These are phyloP conservation scores for Talaromyces proteolyticus DNA, from an alignment of 495 filamentous ascomycete species.

Conservation along the genomic window DNA sequence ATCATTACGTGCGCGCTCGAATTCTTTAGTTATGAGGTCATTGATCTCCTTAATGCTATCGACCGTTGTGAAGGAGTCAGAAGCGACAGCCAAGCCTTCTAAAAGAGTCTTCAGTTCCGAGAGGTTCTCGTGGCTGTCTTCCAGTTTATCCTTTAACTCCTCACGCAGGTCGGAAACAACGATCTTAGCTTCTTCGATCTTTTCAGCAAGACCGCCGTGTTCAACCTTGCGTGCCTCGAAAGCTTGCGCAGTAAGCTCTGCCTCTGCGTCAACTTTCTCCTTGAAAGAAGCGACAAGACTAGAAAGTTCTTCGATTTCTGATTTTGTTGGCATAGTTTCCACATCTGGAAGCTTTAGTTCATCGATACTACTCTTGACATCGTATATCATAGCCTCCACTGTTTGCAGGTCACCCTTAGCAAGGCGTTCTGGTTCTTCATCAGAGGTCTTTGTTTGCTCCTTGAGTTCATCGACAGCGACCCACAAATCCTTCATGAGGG, in stretches of 20 bases:
- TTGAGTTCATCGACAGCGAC: conserved; percentile 72
- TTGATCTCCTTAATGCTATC: conserved; percentile 73
- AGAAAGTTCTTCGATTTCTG: conserved; percentile 57
- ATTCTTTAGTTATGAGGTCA: conserved; percentile 72
- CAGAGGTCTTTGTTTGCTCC: conserved; percentile 33
- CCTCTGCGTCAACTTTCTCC: conserved; percentile 60
- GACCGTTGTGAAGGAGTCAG: conserved; percentile 51
- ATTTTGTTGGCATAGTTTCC: conserved; percentile 55
- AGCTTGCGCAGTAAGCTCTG: conserved; percentile 67
- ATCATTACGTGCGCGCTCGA: conserved; percentile 67
- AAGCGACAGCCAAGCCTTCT: conserved; percentile 53
- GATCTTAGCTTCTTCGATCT: conserved; percentile 52
- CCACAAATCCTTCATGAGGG: conserved; percentile 69
- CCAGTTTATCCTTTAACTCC: conserved; percentile 58
- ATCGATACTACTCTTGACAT: conserved; percentile 70
- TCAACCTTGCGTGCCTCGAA: conserved; percentile 73
- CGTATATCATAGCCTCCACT: conserved; percentile 69
- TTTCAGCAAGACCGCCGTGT: conserved; percentile 50
- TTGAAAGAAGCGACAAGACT: conserved; percentile 65
- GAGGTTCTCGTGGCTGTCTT: conserved; percentile 49
- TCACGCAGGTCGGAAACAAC: conserved; percentile 56
- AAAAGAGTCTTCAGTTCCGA: conserved; percentile 54
- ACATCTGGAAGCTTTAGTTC: conserved; percentile 63
- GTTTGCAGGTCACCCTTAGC: conserved; percentile 72
- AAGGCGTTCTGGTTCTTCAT: conserved; percentile 43